A percentile compares a stretch with the other conserved stretches of the same genome.
Conservation (phyloP, 2,329 filamentous ascomycete genomes). For the Fusarium hainanense region DNA sequence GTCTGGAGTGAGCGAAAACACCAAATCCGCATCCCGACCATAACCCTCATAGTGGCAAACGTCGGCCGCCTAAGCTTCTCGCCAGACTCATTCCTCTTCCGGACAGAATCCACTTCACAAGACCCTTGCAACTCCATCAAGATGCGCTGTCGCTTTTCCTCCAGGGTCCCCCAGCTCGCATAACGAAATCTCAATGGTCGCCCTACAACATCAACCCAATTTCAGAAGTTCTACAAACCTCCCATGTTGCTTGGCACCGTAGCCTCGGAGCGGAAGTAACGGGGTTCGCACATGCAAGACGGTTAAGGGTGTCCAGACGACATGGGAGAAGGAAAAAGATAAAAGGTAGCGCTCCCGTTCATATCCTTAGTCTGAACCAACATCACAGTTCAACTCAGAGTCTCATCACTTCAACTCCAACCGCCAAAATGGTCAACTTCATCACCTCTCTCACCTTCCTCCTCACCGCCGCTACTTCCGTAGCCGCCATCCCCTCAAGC, state of each 20-base stretch:
- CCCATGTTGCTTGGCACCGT: neutral
- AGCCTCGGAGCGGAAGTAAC: neutral
- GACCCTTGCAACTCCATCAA: neutral
- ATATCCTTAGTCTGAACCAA: too few species aligned
- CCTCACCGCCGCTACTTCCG: neutral
- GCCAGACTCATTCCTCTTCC: neutral
- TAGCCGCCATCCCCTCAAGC: slow-evolving; percentile 1
- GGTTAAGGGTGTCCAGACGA: neutral
- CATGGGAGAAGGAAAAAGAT: neutral
- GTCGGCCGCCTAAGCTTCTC: neutral
- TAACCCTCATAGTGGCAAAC: too few species aligned
- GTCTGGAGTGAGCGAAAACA: too few species aligned
- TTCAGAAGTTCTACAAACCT: neutral
- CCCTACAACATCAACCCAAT: neutral
- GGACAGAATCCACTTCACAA: neutral
- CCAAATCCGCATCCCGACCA: too few species aligned
- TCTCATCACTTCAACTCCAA: neutral
- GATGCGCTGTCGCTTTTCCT: neutral
- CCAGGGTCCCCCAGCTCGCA: neutral
- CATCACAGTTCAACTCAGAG: neutral
- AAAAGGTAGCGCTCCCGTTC: neutral
- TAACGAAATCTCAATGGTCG: neutral
- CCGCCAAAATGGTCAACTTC: slow-evolving; percentile 27
- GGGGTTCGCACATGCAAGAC: neutral
- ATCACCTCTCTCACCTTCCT: slow-evolving; percentile 1